Percentiles rank a stretch among this genome's conserved stretches.
Evolutionary conservation across 2,329 filamentous ascomycete genomes (phyloP).

Genomic region (Harringtonia lauricola): DNA sequence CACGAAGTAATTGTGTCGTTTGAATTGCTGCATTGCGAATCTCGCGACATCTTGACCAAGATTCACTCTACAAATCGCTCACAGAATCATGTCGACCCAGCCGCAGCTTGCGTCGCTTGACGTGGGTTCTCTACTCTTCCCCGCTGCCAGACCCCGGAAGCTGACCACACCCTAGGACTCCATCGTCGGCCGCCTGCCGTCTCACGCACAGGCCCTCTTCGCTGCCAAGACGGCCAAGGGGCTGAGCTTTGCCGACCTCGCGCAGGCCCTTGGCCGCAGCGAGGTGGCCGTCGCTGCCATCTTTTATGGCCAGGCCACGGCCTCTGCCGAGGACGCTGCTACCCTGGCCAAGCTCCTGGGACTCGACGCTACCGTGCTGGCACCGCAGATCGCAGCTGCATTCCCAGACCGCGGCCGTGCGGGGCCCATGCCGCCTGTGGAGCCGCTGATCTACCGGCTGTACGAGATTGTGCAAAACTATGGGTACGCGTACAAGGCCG

Average conservation of each 20-base stretch:
- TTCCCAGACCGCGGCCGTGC: conserved; percentile 74
- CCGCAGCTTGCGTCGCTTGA: conserved; percentile 23
- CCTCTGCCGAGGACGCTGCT: conserved; percentile 38
- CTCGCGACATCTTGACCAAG: too few species aligned
- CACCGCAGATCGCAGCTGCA: conserved; percentile 40
- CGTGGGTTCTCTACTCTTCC: conserved; percentile 18
- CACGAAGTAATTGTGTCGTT: too few species aligned
- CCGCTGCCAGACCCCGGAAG: too few species aligned
- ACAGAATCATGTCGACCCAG: conserved; percentile 15
- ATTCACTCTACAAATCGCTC: too few species aligned
- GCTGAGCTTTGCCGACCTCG: conserved; percentile 72
- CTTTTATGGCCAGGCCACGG: conserved; percentile 67
- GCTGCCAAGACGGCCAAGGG: conserved; percentile 65
- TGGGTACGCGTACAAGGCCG: conserved; percentile 89
- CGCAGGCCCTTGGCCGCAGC: conserved; percentile 58
- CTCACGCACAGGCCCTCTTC: conserved; percentile 64
- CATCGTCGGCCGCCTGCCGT: conserved; percentile 57
- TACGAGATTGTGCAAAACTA: conserved; percentile 97
- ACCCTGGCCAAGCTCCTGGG: conserved; percentile 48
- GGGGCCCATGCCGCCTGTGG: conserved; percentile 72
- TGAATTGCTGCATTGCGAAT: too few species aligned
- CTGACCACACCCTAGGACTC: conserved; percentile 43
- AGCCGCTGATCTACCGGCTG: conserved; percentile 79
- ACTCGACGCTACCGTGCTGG: conserved; percentile 40
- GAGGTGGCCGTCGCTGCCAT: conserved; percentile 79